These are phyloP conservation scores for Plasmodium billcollinsi DNA, from an alignment of 169 alveolate species.

Conservation along the genomic window DNA sequence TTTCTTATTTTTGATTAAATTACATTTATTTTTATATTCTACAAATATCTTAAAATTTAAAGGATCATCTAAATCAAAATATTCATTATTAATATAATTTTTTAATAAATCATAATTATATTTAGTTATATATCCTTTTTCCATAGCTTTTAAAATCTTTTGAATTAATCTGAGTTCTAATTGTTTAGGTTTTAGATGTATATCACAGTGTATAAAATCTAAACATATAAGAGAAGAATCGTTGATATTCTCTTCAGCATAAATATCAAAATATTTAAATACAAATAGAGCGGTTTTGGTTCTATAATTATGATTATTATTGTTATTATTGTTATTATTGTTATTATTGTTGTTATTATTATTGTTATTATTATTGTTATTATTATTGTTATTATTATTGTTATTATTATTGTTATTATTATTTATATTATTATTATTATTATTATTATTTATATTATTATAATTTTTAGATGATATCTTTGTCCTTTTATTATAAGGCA, in stretches of 20 bases:
- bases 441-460: background rate
- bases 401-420: background rate
- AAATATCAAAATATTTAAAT: constrained; percentile 75
- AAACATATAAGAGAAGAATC: constrained; percentile 51
- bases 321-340: too few species aligned
- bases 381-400: background rate
- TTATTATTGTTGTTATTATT: too few species aligned
- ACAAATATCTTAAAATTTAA: constrained; percentile 57
- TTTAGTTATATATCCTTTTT: constrained; percentile 51
- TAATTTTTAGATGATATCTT: constrained; percentile 10
- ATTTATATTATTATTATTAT: too few species aligned
- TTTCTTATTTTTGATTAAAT: constrained; percentile 42
- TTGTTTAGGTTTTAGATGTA: constrained; percentile 46
- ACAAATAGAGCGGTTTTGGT: constrained; percentile 17
- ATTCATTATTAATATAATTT: constrained; percentile 8
- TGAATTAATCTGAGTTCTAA: constrained; percentile 31
- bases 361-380: background rate
- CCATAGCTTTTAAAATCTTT: constrained; percentile 58
- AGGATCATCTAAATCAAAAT: constrained; percentile 26
- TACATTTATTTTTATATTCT: constrained; percentile 72
- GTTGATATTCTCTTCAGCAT: constrained; percentile 32
- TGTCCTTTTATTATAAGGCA: constrained; percentile 58
- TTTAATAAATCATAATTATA: constrained; percentile 48
- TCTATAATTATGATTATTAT: too few species aligned
- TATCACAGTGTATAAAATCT: constrained; percentile 48